Evolutionary conservation across 495 filamentous ascomycete genomes (phyloP).

Genomic region (Hypoxylon trugodes): DNA sequence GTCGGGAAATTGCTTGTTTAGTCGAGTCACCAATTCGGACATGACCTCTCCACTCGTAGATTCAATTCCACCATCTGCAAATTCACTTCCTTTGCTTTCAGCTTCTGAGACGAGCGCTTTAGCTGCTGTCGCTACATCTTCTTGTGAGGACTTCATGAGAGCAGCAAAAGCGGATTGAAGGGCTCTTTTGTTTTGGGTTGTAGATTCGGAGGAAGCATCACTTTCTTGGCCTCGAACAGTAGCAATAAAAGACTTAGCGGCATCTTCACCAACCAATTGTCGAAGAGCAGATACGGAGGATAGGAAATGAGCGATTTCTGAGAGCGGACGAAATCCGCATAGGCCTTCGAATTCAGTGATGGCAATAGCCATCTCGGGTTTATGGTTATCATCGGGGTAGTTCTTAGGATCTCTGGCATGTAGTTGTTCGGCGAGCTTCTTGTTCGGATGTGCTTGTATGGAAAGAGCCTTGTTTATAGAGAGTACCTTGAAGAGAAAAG

Average conservation of each 20-base stretch:
- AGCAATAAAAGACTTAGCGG: constrained; percentile 72
- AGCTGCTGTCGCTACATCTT: constrained; percentile 68
- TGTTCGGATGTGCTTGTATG: constrained; percentile 98
- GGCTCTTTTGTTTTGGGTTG: constrained; percentile 77
- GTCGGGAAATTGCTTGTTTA: constrained; percentile 66
- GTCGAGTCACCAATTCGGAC: constrained; percentile 74
- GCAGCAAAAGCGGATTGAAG: constrained; percentile 76
- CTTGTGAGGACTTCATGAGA: constrained; percentile 78
- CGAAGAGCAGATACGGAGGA: constrained; percentile 75
- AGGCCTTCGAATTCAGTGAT: constrained; percentile 95
- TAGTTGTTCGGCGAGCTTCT: constrained; percentile 91
- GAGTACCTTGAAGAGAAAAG: constrained; percentile 97
- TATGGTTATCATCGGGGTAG: constrained; percentile 99
- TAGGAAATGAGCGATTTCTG: constrained; percentile 88
- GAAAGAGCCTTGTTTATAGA: constrained; percentile 92
- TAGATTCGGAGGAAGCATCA: constrained; percentile 57
- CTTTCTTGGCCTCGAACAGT: constrained; percentile 70
- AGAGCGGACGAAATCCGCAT: constrained; percentile 91
- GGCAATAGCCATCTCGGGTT: constrained; percentile 98
- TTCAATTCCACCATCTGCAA: constrained; percentile 69
- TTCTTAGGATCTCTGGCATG: constrained; percentile 88
- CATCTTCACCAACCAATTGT: constrained; percentile 75
- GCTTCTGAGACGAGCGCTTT: constrained; percentile 75
- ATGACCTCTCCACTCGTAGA: constrained; percentile 72
- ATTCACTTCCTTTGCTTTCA: constrained; percentile 65